Base-by-base conservation (phyloP, 176 grass and related monocot species). In the Aechmea fasciata region DNA sequence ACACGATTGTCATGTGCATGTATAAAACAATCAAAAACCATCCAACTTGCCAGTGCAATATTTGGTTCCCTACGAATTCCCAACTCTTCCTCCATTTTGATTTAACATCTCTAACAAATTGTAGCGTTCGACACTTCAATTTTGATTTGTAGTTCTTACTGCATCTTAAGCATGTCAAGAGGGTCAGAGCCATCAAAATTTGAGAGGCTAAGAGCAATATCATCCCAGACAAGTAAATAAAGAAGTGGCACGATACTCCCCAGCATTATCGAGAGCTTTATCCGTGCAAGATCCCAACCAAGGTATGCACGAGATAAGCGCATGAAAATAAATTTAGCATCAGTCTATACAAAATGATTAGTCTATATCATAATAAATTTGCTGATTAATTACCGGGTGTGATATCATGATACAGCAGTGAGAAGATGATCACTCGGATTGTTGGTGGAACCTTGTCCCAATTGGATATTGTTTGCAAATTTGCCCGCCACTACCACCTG, bases 251-350 rank as follows among this genome's bases (percentile, higher is more conserved):
- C 82, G 13, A 91, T 66, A 68, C 87, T 96, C 15, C 91, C 91
- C 12, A 91, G 65, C 11, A 96, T 50, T 13, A 88, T 86, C 1
- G 87, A 88, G 9, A 91, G 64, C 69, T 80, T 83, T 49, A 91
- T 91, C 77, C 87, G 81, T 1, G 14, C 73, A 0, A 96, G 77
- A 83, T 91, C 85, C 64, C 91, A 79, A 53, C 75, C 82, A 13
- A 91, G 87, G 81, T 91, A 96, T 64, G 85, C 91, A 52, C 87
- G n/a, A 96, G 28, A 96, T 88, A 64, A 96, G 87, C 91, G 82
- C 26, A 72, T 57, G 59, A 47, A 14, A 2, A 75, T 9, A 77
- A 66, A 70, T 57, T 65, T 5, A 63, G 17, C 13, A 69, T n/a
- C 10, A 10, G 11, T 78, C 61, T 65, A 57, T 73, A 62, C 9